A percentile compares a stretch with the other conserved stretches of the same genome.
These are phyloP conservation scores for Selenicereus undatus DNA, from an alignment of 148 eudicot genomes.

Conservation along the genomic window DNA sequence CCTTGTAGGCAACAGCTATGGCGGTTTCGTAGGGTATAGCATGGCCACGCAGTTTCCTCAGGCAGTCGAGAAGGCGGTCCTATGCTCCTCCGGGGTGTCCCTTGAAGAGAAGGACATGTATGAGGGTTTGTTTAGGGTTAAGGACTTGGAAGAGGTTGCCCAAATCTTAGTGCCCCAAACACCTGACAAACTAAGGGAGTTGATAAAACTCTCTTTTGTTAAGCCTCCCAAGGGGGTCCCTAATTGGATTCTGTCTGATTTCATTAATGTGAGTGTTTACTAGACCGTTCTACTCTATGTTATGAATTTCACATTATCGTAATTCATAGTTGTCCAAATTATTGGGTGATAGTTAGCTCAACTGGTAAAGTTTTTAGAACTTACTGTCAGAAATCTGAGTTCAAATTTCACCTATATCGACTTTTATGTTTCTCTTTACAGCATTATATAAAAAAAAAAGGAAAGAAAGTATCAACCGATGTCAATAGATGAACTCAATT, in stretches of 20 bases:
- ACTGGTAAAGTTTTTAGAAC: neutral
- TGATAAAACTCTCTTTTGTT: conserved; percentile 58
- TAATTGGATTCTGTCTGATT: conserved; percentile 60
- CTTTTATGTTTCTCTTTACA: too few relatives aligned
- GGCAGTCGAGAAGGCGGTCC: conserved; percentile 64
- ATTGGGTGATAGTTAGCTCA: too few relatives aligned
- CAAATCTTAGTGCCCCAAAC: conserved; percentile 72
- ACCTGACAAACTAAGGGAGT: conserved; percentile 60
- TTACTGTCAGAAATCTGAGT: too few relatives aligned
- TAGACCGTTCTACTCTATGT: neutral
- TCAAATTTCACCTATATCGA: too few relatives aligned
- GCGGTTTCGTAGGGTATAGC: conserved; percentile 85
- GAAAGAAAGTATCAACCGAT: too few relatives aligned
- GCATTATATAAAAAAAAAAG: too few relatives aligned
- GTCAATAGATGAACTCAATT: too few relatives aligned
- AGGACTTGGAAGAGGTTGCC: conserved; percentile 63
- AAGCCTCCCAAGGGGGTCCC: conserved; percentile 61
- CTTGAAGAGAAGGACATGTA: conserved; percentile 79
- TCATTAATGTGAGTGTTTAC: conserved; percentile 48
- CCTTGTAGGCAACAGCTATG: conserved; percentile 88
- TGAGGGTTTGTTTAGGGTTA: conserved; percentile 60
- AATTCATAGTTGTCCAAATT: too few relatives aligned
- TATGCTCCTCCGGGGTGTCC: conserved; percentile 78
- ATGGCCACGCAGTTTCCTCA: conserved; percentile 74
- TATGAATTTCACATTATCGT: too few relatives aligned